A percentile compares a stretch with the other conserved stretches of the same genome.
phyloP scores from a whole-genome alignment of 2,329 filamentous ascomycete genomes.

The Phyllosticta citriasiana region DNA sequence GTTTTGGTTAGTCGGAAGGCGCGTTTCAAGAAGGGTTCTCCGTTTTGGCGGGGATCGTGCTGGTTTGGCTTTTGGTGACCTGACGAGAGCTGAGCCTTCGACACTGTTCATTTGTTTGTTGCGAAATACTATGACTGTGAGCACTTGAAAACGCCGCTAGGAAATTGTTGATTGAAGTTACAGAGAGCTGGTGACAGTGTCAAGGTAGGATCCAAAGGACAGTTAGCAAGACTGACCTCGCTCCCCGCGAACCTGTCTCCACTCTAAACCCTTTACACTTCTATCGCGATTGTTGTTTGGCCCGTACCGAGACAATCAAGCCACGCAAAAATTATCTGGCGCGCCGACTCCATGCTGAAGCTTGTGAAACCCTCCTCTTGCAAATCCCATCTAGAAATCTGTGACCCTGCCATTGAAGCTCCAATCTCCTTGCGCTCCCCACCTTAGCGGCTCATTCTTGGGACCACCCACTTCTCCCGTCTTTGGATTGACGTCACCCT shows the following conservation, averaged over 20 bases:
- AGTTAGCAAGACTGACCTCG: background rate
- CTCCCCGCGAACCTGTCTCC: background rate
- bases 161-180: too few species aligned
- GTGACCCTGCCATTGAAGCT: conserved; percentile 93
- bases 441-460: conserved; percentile 91
- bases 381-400: conserved; percentile 52
- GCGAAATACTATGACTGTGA: too few species aligned
- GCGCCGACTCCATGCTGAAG: background rate
- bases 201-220: too few species aligned
- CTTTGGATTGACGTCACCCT: conserved; percentile 82
- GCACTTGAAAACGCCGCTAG: too few species aligned
- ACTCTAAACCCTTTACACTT: background rate
- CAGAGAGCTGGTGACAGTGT: too few species aligned
- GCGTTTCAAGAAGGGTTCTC: background rate
- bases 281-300: background rate
- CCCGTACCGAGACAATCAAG: background rate
- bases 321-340: background rate
- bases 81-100: background rate
- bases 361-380: background rate
- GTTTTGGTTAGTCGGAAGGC: background rate
- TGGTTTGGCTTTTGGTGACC: background rate
- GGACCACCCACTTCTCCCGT: conserved; percentile 94
- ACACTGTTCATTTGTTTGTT: too few species aligned
- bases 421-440: conserved; percentile 71
- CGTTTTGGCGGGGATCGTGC: background rate